Conservation (phyloP, 176 grass and related monocot genomes). For the Pontederia crassipes region DNA sequence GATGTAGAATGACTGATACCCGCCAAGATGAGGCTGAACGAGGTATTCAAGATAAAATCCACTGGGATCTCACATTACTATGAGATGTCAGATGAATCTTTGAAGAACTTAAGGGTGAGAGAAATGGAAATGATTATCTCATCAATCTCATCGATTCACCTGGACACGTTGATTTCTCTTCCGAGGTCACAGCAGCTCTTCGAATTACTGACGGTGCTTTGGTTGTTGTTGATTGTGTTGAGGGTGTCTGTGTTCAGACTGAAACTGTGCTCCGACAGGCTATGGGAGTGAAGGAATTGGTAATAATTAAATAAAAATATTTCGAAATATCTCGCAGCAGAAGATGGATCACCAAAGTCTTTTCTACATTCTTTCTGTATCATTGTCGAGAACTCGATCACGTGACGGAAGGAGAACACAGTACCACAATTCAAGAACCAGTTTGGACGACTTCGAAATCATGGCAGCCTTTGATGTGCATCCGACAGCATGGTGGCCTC, state of each 20-base stretch:
- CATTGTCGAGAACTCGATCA: no score
- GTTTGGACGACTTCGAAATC: no score
- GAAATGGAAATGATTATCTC: neutral
- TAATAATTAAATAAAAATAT: no score
- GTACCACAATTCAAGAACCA: no score
- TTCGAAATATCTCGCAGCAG: no score
- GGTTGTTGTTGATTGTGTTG: no score
- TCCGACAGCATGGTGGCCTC: no score
- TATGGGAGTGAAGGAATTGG: slow-evolving; percentile 4
- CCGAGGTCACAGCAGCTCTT: slow-evolving; percentile 9
- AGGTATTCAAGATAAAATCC: neutral
- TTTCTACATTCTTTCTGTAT: no score
- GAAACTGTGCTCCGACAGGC: slow-evolving; percentile 9
- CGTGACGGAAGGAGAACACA: no score
- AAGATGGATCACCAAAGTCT: no score
- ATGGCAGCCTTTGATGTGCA: no score
- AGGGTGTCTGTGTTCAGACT: neutral
- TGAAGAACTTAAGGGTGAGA: slow-evolving; percentile 10
- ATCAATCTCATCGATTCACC: slow-evolving; percentile 8
- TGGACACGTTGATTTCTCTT: slow-evolving; percentile 14
- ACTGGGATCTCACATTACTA: slow-evolving; percentile 14
- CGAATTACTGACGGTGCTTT: slow-evolving; percentile 10
- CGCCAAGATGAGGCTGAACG: neutral
- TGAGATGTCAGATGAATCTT: neutral
- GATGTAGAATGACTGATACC: neutral